Base-by-base conservation (phyloP, 2,329 filamentous ascomycete species). In the Ophiostoma montium region DNA sequence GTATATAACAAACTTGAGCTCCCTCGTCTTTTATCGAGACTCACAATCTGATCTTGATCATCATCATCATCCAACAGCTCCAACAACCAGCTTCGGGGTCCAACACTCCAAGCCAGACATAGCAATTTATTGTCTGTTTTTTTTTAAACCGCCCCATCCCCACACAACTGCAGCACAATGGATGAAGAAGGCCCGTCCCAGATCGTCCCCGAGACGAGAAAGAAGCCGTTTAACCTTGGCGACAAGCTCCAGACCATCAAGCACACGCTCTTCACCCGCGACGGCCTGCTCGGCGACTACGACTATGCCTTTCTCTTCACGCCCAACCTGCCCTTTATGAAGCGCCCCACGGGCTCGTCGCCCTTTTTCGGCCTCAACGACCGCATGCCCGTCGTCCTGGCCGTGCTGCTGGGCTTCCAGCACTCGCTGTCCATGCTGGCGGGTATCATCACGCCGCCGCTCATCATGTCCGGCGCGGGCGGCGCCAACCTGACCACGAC, bases 291-390 rank as follows among this genome's bases (percentile, higher is more conserved):
- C 50, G 89, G 89, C 54, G 73, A 80, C 58, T 95, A 95, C 65
- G 84, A 95, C 71, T 95, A 95, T 73, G 84, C 64, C 33, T 92
- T 88, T 60, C 79, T 95, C 36, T 94, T 95, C 71, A 78, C 70
- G 19, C 85, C 78, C 1, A 88, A 85, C 56, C 65, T 95, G 19
- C 89, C 89, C 0, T 95, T 95, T 64, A 80, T 92, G 71, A 80
- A 75, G 60, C 78, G 75, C 62, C 58, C 67, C 5, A 62, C 63
- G 32, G 65, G 67, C 54, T 68, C 72, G n/a, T 78, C 82, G 31
- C 86, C 86, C 0, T 92, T 94, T 64, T 92, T 90, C 59, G 86
- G 85, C n/a, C 76, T 90, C 35, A 75, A 90, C 57, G 84, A 89
- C 63, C 69, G 67, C 50, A 85, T 92, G 74, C 86, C 86, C 4